Evolutionary conservation across 1,139 yeast genomes (phyloP), one percentile per base, ranked within the genome.

Genomic region (Geotrichum europaeum): DNA sequence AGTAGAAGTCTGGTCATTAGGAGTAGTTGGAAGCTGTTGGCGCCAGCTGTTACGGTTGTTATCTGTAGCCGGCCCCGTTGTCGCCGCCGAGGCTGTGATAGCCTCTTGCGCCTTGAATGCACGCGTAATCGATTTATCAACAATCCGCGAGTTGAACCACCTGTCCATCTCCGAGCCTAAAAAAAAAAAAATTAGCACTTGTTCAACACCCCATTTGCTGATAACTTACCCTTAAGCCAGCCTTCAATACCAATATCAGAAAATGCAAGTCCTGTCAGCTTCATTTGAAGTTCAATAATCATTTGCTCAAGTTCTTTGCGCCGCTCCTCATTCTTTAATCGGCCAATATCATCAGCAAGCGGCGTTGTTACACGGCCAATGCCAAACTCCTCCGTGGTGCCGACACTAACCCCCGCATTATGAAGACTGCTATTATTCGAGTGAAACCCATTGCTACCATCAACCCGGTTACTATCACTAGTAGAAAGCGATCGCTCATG

Each of bases 241-340:
- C 70, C 67, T 18, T 65, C 63, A 45, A 62, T 52, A 3, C 73
- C 73, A 58, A 71, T 60, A 57, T 71, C 73, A 1, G 72, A 66
- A 59, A 65, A 69, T 24, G 70, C 66, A 53, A 71, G 62, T 32
- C 73, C 68, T 0, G 66, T 67, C 32, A 71, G 59, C 30, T 64
- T 62, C 71, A 69, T 70, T 57, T 69, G 73, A 45, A 70, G 55
- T 30, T 67, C 68, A n/a, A 68, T 53, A 43, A 70, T 62, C 25
- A 62, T 58, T 15, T 64, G 64, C 28, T 70, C 71, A 43, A 69
- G 60, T 53, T 63, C 62, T 24, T 61, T 59, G 18, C 66, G 59
- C 30, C 72, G 66, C 62, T 75, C 78, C 12, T 72, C 68, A 13
- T 75, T 70, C 61, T 75, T 75, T 54, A 66, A 64, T 22, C 65